These are phyloP conservation scores for Leccinum insolens DNA, from an alignment of 1,284 basidiomycete genomes.

Conservation along the genomic window DNA sequence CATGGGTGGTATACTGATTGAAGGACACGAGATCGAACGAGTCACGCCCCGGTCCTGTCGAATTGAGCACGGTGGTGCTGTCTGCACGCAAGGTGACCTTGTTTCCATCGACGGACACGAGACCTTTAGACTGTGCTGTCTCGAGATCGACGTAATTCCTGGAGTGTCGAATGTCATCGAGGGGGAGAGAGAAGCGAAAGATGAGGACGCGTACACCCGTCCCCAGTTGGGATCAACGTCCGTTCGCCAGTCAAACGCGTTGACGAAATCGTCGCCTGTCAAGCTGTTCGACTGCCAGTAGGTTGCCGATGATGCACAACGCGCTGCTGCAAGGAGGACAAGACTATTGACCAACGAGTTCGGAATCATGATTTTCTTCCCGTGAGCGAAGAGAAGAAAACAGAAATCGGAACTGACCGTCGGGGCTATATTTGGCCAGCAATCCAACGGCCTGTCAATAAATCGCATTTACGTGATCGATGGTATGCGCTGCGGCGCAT, in stretches of 20 bases:
- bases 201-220: constrained; percentile 18
- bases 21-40: constrained; percentile 38
- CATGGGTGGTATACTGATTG: constrained; percentile 34
- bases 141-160: constrained; percentile 20
- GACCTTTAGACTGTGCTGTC: constrained; percentile 17
- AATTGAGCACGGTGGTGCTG: constrained; percentile 15
- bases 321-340: constrained; percentile 11
- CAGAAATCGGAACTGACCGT: background rate
- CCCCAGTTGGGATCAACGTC: constrained; percentile 18
- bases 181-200: background rate
- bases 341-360: constrained; percentile 1
- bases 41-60: constrained; percentile 39
- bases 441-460: background rate
- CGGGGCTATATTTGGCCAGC: background rate
- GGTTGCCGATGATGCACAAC: constrained; percentile 10
- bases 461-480: constrained; percentile 9
- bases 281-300: constrained; percentile 18
- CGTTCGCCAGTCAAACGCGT: constrained; percentile 22
- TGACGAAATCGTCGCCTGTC: constrained; percentile 18
- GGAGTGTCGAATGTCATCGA: background rate
- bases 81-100: constrained; percentile 25
- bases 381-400: background rate
- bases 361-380: constrained; percentile 8
- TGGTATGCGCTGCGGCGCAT: no score
- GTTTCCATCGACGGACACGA: constrained; percentile 17